Evolutionary conservation across 176 grass and related monocot genomes (phyloP), one percentile per base, ranked within the genome.

Genomic region (Hyparrhenia diplandra): DNA sequence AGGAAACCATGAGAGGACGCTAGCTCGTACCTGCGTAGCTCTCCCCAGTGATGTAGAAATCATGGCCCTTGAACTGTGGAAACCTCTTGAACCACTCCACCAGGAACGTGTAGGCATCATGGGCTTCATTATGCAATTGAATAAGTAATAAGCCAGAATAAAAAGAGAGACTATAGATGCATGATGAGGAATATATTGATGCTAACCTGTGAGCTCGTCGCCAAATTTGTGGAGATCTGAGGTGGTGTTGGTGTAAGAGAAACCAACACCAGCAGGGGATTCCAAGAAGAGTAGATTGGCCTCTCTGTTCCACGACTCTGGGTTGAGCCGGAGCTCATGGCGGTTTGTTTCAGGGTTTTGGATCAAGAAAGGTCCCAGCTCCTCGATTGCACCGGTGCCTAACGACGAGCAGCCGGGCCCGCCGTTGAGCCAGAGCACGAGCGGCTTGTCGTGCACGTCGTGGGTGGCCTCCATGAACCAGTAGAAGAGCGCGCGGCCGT

Each of bases 401-500:
- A 94, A 8, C 1, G 92, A 94, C 32, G 92, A 94, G 86, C 89
- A 94, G 0, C 92, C 89, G 4, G 89, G 92, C 2, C 90, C 90
- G 84, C 90, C 90, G 80, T 92, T 92, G 23, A 92, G 54, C 90
- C 90, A 92, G 1, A 94, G 83, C 20, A 97, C 42, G 18, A 97
- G 64, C 1, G 94, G 94, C 83, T 91, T 93, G 30, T 65, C 85
- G 72, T 34, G 34, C 31, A 71, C 87, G 47, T 91, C 83, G 21
- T 59, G 21, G 2, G 76, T 77, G 65, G 90, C 94, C 86, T 97
- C 94, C 43, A 93, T 85, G 77, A 97, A 91, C 94, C 94, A 97
- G 85, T 97, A 97, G 83, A 97, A 97, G 64, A 93, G 94, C 1
- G 94, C 88, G 36, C 91, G 88, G 27, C 94, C 91, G 72, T 91